Evolutionary conservation across 352 stramenopile genomes (phyloP).

Genomic region (Phytophthora lateralis): DNA sequence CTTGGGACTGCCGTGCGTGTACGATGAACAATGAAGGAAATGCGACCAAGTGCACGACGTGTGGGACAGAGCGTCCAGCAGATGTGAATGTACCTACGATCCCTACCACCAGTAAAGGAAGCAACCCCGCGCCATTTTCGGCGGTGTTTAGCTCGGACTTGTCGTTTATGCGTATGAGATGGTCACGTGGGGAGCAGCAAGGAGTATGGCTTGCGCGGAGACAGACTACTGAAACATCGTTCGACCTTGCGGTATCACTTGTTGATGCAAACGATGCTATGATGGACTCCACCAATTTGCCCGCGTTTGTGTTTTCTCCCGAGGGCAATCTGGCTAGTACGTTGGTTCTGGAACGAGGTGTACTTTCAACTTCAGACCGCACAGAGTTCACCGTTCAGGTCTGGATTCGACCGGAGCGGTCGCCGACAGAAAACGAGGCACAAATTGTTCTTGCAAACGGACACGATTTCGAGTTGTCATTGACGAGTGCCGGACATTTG

Average conservation of each 20-base stretch:
- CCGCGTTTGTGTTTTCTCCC: slow-evolving; percentile 62
- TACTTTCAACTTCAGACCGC: slow-evolving; percentile 58
- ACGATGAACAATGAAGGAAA: slow-evolving; percentile 77
- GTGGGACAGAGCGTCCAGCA: slow-evolving; percentile 58
- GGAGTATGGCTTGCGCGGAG: slow-evolving; percentile 79
- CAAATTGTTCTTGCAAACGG: slow-evolving; percentile 70
- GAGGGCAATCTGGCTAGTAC: slow-evolving; percentile 49
- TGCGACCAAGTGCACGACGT: slow-evolving; percentile 73
- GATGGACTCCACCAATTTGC: slow-evolving; percentile 55
- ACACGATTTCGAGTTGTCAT: slow-evolving; percentile 58
- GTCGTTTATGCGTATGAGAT: slow-evolving; percentile 81
- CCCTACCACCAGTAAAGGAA: slow-evolving; percentile 46
- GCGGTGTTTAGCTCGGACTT: slow-evolving; percentile 59
- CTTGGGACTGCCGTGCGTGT: slow-evolving; percentile 77
- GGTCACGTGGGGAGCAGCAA: slow-evolving; percentile 83
- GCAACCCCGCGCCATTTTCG: slow-evolving; percentile 77
- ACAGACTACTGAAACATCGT: slow-evolving; percentile 34
- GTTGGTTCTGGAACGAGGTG: slow-evolving; percentile 66
- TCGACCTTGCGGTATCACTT: slow-evolving; percentile 49
- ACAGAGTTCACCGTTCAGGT: slow-evolving; percentile 70
- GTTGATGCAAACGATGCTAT: slow-evolving; percentile 46
- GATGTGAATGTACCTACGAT: slow-evolving; percentile 41
- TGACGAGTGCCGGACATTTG: slow-evolving; percentile 48
- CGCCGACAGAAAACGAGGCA: slow-evolving; percentile 19
- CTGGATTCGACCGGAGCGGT: slow-evolving; percentile 56